These are phyloP conservation scores for Urostyla sp. DNA, from an alignment of 73 alveolate species.

Conservation along the genomic window DNA sequence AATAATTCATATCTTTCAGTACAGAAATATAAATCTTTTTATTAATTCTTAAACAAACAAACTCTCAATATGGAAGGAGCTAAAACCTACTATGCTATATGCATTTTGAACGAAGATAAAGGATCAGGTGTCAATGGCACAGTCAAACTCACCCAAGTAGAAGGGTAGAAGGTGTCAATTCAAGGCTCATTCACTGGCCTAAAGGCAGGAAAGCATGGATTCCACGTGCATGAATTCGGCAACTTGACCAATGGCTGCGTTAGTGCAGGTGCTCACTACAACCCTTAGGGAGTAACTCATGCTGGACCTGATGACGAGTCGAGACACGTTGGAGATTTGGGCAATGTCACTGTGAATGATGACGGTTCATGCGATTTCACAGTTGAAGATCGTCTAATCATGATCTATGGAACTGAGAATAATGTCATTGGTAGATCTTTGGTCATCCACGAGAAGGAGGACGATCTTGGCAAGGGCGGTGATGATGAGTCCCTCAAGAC, in stretches of 20 bases:
- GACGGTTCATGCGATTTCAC: conserved; percentile 45
- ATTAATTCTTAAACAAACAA: neutral
- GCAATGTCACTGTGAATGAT: conserved; percentile 76
- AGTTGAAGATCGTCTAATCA: conserved; percentile 62
- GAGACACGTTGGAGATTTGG: conserved; percentile 91
- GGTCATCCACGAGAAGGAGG: conserved; percentile 80
- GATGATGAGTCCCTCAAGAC: conserved; percentile 84
- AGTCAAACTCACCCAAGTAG: conserved; percentile 73
- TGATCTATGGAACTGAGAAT: conserved; percentile 57
- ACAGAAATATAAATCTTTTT: too few species aligned
- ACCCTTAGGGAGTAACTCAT: conserved; percentile 79
- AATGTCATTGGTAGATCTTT: conserved; percentile 82
- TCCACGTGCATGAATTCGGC: conserved; percentile 92
- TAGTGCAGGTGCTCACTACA: conserved; percentile 94
- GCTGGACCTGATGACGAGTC: conserved; percentile 89
- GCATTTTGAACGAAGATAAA: conserved; percentile 67
- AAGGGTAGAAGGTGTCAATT: conserved; percentile 71
- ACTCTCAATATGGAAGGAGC: conserved; percentile 45
- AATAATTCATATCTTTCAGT: too few species aligned
- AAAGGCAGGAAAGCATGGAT: conserved; percentile 82
- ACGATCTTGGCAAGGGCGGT: conserved; percentile 90
- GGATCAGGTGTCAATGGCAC: conserved; percentile 77
- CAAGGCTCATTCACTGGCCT: conserved; percentile 77
- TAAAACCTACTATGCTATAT: conserved; percentile 66
- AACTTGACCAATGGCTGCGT: conserved; percentile 82